phyloP scores from a whole-genome alignment of 2,329 filamentous ascomycete species.

The Phialophora tarda region DNA sequence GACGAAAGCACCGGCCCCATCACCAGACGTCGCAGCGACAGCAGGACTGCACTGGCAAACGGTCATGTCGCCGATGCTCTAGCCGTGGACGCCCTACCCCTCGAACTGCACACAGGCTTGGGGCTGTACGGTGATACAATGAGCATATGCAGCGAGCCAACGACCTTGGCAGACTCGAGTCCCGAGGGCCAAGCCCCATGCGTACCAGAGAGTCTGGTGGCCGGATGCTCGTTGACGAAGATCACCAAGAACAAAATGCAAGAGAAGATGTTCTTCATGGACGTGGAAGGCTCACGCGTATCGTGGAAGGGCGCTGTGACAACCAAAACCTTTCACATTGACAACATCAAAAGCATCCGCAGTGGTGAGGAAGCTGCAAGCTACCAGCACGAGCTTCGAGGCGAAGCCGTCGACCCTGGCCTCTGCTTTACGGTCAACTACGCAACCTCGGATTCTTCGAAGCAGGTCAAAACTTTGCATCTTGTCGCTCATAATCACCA shows the following conservation, averaged over 20 bases:
- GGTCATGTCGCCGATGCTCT: slow-evolving; percentile 22
- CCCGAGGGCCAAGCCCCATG: slow-evolving; percentile 63
- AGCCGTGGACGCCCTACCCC: slow-evolving; percentile 28
- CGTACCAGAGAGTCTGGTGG: slow-evolving; percentile 75
- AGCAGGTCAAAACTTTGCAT: slow-evolving; percentile 79
- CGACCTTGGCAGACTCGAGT: slow-evolving; percentile 45
- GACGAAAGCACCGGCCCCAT: slow-evolving; percentile 91
- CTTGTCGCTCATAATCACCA: slow-evolving; percentile 77
- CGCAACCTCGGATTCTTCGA: slow-evolving; percentile 75
- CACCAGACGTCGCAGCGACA: slow-evolving; percentile 85
- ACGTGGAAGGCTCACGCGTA: slow-evolving; percentile 83
- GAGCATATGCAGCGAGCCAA: slow-evolving; percentile 48
- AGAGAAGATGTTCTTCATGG: slow-evolving; percentile 75
- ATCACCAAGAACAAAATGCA: slow-evolving; percentile 82
- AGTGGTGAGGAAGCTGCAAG: slow-evolving; percentile 82
- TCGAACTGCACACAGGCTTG: slow-evolving; percentile 30
- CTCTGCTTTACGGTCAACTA: slow-evolving; percentile 93
- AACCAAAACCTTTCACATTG: slow-evolving; percentile 87
- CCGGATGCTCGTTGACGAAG: slow-evolving; percentile 79
- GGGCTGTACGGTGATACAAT: slow-evolving; percentile 48
- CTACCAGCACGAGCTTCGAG: slow-evolving; percentile 81
- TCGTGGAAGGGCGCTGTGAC: slow-evolving; percentile 81
- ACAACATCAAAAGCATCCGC: slow-evolving; percentile 91
- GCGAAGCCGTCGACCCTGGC: slow-evolving; percentile 69
- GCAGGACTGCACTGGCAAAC: slow-evolving; percentile 69